Conservation (phyloP, 192 early-diverging fungal species). For the Geosiphon pyriformis region DNA sequence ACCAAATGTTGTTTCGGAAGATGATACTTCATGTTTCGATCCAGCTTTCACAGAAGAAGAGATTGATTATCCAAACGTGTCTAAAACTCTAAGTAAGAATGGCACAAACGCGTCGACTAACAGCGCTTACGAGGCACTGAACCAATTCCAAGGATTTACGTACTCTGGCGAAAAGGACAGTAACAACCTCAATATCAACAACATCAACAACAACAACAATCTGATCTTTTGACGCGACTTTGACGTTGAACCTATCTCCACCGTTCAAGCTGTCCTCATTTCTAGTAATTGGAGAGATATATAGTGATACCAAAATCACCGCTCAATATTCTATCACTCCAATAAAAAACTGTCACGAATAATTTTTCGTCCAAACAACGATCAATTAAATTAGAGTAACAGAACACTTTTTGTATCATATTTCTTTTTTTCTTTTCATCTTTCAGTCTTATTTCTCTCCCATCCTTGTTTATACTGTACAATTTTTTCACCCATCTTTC, state of each 20-base stretch:
- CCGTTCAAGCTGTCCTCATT: not conserved
- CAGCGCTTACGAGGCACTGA: conserved; percentile 8
- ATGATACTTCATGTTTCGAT: conserved; percentile 24
- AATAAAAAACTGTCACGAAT: not conserved
- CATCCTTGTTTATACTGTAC: conserved; percentile 16
- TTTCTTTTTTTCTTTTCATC: not conserved
- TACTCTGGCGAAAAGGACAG: conserved; percentile 21
- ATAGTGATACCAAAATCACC: not conserved
- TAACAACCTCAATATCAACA: too few species aligned
- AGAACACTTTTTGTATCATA: conserved; percentile 7
- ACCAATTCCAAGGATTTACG: conserved; percentile 10
- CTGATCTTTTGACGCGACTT: not conserved
- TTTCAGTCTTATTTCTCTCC: not conserved
- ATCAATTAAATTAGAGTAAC: not conserved
- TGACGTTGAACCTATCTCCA: not conserved
- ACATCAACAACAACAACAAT: not conserved
- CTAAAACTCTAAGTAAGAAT: conserved; percentile 17
- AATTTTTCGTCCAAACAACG: not conserved
- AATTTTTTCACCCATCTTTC: not conserved
- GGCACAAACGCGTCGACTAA: conserved; percentile 15
- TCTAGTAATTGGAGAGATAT: conserved; percentile 10
- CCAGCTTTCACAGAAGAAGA: conserved; percentile 25
- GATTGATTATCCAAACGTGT: conserved; percentile 15
- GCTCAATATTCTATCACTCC: not conserved
- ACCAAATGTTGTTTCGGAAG: conserved; percentile 32